Percentiles rank a stretch among this genome's conserved stretches.
Conservation (phyloP, 352 stramenopile species). For the Phytophthora niederhauseri region DNA sequence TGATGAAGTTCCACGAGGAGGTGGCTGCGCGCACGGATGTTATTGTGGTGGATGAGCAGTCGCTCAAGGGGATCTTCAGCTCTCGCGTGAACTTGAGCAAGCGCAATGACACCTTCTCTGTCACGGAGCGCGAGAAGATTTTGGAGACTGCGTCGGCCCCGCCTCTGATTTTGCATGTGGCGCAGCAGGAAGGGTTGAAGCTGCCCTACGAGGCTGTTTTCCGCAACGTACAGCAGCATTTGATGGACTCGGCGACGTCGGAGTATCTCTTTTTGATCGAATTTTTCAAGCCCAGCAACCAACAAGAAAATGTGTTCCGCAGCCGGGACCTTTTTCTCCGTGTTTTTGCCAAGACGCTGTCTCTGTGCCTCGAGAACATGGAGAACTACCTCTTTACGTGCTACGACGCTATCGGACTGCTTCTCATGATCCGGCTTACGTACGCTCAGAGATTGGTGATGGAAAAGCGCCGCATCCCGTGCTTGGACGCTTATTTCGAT, state of each 20-base stretch:
- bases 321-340: slow-evolving; percentile 94
- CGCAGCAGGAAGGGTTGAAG: slow-evolving; percentile 89
- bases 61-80: slow-evolving; percentile 88
- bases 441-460: slow-evolving; percentile 86
- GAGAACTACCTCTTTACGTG: slow-evolving; percentile 99
- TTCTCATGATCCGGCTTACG: slow-evolving; percentile 99
- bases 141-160: slow-evolving; percentile 79
- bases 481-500: slow-evolving; percentile 97
- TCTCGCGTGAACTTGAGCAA: slow-evolving; percentile 96
- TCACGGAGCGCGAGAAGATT: slow-evolving; percentile 92
- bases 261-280: slow-evolving; percentile 98
- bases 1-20: slow-evolving; percentile 96
- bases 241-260: slow-evolving; percentile 98
- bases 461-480: slow-evolving; percentile 87
- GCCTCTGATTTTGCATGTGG: slow-evolving; percentile 96
- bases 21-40: slow-evolving; percentile 93
- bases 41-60: slow-evolving; percentile 96
- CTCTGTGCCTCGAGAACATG: slow-evolving; percentile 95
- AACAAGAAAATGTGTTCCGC: slow-evolving; percentile 63
- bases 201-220: slow-evolving; percentile 98
- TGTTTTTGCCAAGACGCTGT: slow-evolving; percentile 97
- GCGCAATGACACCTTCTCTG: slow-evolving; percentile 94
- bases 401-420: slow-evolving; percentile 96
- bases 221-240: slow-evolving; percentile 95
- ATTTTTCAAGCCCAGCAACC: slow-evolving; percentile 90